Evolutionary conservation across 768 basidiomycete genomes (phyloP), one percentile per base, ranked within the genome.

Genomic region (Kwoniella botswanensis): DNA sequence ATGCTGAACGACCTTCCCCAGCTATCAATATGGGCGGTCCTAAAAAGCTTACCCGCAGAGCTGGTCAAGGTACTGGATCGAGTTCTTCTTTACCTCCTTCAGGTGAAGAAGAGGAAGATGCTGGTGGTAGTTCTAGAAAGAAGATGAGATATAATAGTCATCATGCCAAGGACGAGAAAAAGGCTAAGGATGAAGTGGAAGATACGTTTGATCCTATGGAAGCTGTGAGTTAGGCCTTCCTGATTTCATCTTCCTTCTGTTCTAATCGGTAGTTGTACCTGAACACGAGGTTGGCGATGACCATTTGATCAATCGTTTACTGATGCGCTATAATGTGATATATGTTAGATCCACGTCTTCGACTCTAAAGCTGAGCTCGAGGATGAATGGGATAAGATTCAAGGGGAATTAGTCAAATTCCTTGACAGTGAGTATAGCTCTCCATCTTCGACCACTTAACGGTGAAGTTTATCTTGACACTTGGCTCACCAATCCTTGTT

Each of bases 191-290:
- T 29, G 71, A 71, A 53, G 61, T 69, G 22, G 76, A 72, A 26
- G 71, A 75, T 41, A 73, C 73, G n/a, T 77, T 77, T 50, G 76
- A 77, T 73, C 73, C 71, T 13, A 44, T 68, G 52, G 66, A 63
- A n/a, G 63, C 70, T 43, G 76, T 70, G 44, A 65, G 68, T 52
- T 53, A 15, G 15, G 9, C 62, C 55, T 56, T 29, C 55, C 55
- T 56, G 26, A 12, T 21, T 56, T 29, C 11, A 35, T 35, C 21
- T 56, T 29, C 26, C 26, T 29, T 56, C 22, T 7, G 5, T 21
- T 56, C 9, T 13, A 35, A 35, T 35, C 35, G 7, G 7, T 4
- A 35, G 4, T 35, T 4, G 35, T 35, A 35, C 35, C 35, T 35
- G 35, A 6, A 35, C 35, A 35, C 35, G 7, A 35, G 35, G 6